Conservation (phyloP, 345 rosid genomes). For the Geranium rotundifolium region DNA sequence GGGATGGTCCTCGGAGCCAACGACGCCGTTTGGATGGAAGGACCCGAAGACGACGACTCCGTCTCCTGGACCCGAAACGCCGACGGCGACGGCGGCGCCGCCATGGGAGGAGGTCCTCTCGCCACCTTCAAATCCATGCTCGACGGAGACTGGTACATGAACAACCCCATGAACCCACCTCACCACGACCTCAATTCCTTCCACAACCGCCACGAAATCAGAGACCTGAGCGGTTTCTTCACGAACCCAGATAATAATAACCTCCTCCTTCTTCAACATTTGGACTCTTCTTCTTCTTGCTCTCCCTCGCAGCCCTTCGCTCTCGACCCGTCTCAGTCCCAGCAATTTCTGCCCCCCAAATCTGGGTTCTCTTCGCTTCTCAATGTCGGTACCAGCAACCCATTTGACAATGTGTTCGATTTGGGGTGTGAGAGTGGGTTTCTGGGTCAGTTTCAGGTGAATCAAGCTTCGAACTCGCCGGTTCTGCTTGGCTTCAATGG, state of each 20-base stretch:
- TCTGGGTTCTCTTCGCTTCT: constrained; percentile 35
- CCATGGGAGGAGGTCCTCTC: constrained; percentile 19
- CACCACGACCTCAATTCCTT: constrained; percentile 23
- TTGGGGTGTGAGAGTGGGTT: constrained; percentile 45
- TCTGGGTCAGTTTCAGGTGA: constrained; percentile 29
- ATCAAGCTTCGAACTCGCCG: constrained; percentile 18
- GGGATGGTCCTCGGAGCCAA: constrained; percentile 52
- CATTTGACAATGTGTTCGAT: constrained; percentile 50
- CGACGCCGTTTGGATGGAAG: constrained; percentile 56
- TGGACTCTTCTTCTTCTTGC: constrained; percentile 61
- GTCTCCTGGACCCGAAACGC: constrained; percentile 47
- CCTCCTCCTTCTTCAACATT: constrained; percentile 30
- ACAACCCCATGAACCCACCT: constrained; percentile 16
- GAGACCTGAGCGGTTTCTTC: constrained; percentile 30
- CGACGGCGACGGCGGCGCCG: constrained; percentile 12
- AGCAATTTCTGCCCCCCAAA: constrained; percentile 34
- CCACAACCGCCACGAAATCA: constrained; percentile 31
- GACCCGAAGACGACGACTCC: constrained; percentile 26
- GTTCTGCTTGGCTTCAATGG: constrained; percentile 28
- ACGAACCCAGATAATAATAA: constrained; percentile 25
- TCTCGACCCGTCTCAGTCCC: constrained; percentile 40
- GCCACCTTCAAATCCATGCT: constrained; percentile 59
- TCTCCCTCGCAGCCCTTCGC: constrained; percentile 51
- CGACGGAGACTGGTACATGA: constrained; percentile 47
- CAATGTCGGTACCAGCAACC: constrained; percentile 29